Base-by-base conservation (phyloP, 2,329 filamentous ascomycete genomes). In the Rutstroemia sp. region DNA sequence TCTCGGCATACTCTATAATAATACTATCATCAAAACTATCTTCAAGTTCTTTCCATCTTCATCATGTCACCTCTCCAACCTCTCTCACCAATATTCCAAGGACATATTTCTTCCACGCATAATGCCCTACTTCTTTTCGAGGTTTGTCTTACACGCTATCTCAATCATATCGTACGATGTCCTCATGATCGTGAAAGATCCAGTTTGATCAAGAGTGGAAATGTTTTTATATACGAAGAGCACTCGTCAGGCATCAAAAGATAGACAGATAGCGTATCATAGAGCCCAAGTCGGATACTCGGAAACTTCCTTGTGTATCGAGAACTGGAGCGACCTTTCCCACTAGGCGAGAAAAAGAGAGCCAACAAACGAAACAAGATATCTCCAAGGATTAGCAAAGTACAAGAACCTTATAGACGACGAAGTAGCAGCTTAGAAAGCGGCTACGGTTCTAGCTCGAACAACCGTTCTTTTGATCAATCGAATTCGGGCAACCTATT, bases 291-390 rank as follows among this genome's bases (percentile, higher is more conserved):
- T 73, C 83, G 94, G 56, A 94, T 97, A 2, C 95, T 94, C 0
- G 94, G 94, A 52, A 97, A 94, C 74, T 99, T 99, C 71, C 74
- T 99, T 57, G 96, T 94, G 1, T 99, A 99, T 69, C 83, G 94
- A 30, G 94, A 99, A 70, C 96, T 99, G 89, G 92, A 97, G 72
- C 92, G 92, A 86, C 70, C 85, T 88, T 92, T 92, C 62, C 83
- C 86, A 2, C 87, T 88, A 0, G 89, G 89, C 6, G 87, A 92
- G 74, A 94, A 92, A 78, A 94, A 92, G 71, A 79, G 86, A 47
- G 89, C 89, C 0, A 84, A 87, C 73, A 92, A 89, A 71, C 85
- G 86, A 64, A 79, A 77, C 57, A 83, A 77, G 61, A 71, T 62
- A 57, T 65, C 62, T 17, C 63, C 64, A 5, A 65, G 65, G 3